Evolutionary conservation across 805 yeast genomes (phyloP).

Genomic region (Wickerhamiella vanderwaltii): DNA sequence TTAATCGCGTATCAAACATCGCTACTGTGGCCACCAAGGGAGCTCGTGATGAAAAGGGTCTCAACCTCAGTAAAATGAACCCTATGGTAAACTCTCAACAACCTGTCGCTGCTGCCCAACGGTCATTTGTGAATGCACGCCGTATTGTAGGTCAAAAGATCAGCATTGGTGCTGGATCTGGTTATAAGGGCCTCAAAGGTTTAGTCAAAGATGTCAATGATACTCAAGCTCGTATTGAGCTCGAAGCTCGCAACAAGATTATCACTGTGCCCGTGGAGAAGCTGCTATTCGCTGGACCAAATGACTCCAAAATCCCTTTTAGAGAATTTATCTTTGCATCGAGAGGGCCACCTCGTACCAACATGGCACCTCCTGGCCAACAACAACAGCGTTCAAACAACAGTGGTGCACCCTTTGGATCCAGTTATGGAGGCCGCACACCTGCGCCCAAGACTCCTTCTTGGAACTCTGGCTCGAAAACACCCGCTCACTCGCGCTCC

Average conservation of each 20-base stretch:
- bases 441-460: conserved; percentile 19
- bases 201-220: conserved; percentile 90
- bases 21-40: conserved; percentile 79
- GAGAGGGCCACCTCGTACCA: conserved; percentile 14
- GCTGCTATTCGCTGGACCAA: conserved; percentile 57
- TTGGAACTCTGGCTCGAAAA: conserved; percentile 21
- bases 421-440: conserved; percentile 13
- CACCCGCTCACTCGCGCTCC: conserved; percentile 30
- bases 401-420: conserved; percentile 6
- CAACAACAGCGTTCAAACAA: neutral
- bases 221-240: conserved; percentile 78
- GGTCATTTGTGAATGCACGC: conserved; percentile 27
- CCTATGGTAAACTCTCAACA: conserved; percentile 47
- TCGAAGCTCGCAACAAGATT: conserved; percentile 83
- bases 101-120: conserved; percentile 41
- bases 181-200: conserved; percentile 88
- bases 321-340: conserved; percentile 46
- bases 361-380: conserved; percentile 24
- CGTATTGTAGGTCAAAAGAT: conserved; percentile 68
- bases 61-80: conserved; percentile 79
- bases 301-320: conserved; percentile 48
- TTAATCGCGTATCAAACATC: conserved; percentile 59
- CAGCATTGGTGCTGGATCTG: conserved; percentile 76
- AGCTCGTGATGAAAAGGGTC: conserved; percentile 43
- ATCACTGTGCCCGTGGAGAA: conserved; percentile 72